A percentile compares a stretch with the other conserved stretches of the same genome.
phyloP scores from a whole-genome alignment of 345 rosid species.

The Bruguiera sexangula region DNA sequence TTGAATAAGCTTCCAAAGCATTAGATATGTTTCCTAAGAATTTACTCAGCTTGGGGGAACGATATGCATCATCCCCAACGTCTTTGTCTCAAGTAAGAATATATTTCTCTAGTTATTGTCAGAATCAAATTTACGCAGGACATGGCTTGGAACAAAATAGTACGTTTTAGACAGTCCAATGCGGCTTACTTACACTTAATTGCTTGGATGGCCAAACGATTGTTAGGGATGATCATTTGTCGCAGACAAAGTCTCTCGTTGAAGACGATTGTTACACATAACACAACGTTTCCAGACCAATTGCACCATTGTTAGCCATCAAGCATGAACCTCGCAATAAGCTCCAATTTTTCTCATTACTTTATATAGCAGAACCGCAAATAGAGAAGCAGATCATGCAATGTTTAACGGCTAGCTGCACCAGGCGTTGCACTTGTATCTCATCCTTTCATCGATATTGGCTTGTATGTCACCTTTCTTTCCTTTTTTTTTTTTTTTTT shows the following conservation, averaged over 20 bases:
- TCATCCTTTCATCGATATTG: no score
- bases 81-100: neutral
- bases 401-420: constrained; percentile 15
- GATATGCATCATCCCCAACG: constrained; percentile 2
- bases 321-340: constrained; percentile 12
- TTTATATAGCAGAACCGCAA: constrained; percentile 6
- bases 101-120: neutral
- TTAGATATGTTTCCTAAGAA: neutral
- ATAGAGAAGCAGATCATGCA: constrained; percentile 22
- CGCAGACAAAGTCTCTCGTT: neutral
- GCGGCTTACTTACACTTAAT: neutral
- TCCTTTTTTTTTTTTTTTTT: no score
- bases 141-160: constrained; percentile 5
- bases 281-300: neutral
- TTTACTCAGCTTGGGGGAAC: neutral
- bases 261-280: no score
- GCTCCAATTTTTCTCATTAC: constrained; percentile 1
- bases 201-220: neutral
- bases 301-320: neutral
- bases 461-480: no score
- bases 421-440: neutral
- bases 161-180: neutral
- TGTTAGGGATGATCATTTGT: neutral
- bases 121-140: neutral
- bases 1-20: neutral